Base-by-base conservation (phyloP, 495 filamentous ascomycete genomes). In the Annulohypoxylon bovei region DNA sequence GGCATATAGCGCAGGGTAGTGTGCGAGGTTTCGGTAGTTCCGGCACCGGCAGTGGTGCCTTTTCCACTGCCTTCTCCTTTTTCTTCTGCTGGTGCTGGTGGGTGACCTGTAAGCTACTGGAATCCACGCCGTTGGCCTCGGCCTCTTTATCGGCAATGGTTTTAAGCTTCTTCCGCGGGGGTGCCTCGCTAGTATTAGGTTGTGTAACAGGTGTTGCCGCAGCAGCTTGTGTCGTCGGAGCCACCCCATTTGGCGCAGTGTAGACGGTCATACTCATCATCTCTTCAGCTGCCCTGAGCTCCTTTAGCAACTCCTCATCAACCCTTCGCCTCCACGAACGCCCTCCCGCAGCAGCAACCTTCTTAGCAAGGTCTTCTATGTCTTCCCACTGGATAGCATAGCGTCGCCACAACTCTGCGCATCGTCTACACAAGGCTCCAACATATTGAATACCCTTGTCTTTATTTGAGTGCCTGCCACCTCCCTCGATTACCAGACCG, bases 321-420 rank as follows among this genome's bases (percentile, higher is more conserved):
- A 95, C 89, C 55, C 88, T 90, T 50, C 93, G 88, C 76, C 94
- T 94, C 91, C 91, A 94, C 1, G 92, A 92, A 64, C 92, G 90
- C 39, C 93, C 92, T 42, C 94, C 93, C 62, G 88, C 89, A 56
- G 89, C 88, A 3, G 89, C 89, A 56, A 96, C 89, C 82, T 96
- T 95, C 83, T 95, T 97, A 22, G 90, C 89, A 33, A 97, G 85
- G 68, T 98, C 95, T 59, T 98, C 95, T n/a, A 92, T 85, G 70
- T 96, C 92, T 76, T 98, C 95, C 88, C 93, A 99, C 65, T 95
- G 92, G 61, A 99, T 93, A 8, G 90, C 94, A 74, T 98, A 98
- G 62, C 94, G 91, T 32, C 95, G 88, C 95, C 95, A 99, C 30
- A 98, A 81, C 47, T 92, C 86, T 18, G 93, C 94, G 79, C 95